Base-by-base conservation (phyloP, 1,284 basidiomycete genomes). In the Entoloma clypeatum region DNA sequence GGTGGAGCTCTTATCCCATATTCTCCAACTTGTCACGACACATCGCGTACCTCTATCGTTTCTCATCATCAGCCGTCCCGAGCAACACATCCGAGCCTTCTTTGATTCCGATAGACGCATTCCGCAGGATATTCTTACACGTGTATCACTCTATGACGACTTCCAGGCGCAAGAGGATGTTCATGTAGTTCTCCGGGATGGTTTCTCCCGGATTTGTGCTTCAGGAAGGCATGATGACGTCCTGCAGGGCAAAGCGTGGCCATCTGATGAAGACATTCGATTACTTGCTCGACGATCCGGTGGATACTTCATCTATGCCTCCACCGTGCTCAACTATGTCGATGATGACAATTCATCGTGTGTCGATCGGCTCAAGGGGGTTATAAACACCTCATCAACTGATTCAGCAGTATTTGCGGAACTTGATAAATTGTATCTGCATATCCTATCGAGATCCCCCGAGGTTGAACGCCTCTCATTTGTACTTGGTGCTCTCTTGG, bases 251-350 rank as follows among this genome's bases (percentile, higher is more conserved):
- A 7, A 32, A 10, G 18, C 38, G n/a, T 60, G 58, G 56, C 55
- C 56, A 2, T 39, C 45, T 2, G 10, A 37, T 0, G n/a, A 31
- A 2, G 47, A 44, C 7, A 36, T 59, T 14, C 32, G 44, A 1
- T 28, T 33, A 0, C 36, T 62, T 2, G 52, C 55, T 10, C 4
- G 34, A 2, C 48, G 48, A 18, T 42, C 57, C 3, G 51, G 52
- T 14, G 53, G 55, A 3, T 55, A 57, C 41, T 62, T 60, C 30
- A 52, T 59, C 30, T 62, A 58, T 36, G 54, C 54, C 5, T 43
- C 48, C 4, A 57, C 53, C 7, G 49, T 60, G 10, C 35, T 59
- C 6, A 53, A 53, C 28, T 62, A 51, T 36, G 32, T 62, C 18
- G 43, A 33, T 44, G 30, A 42, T 34, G 36, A 35, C 18, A 18